phyloP scores from a whole-genome alignment of 2,329 filamentous ascomycete genomes.

The Xylariaceae sp. region DNA sequence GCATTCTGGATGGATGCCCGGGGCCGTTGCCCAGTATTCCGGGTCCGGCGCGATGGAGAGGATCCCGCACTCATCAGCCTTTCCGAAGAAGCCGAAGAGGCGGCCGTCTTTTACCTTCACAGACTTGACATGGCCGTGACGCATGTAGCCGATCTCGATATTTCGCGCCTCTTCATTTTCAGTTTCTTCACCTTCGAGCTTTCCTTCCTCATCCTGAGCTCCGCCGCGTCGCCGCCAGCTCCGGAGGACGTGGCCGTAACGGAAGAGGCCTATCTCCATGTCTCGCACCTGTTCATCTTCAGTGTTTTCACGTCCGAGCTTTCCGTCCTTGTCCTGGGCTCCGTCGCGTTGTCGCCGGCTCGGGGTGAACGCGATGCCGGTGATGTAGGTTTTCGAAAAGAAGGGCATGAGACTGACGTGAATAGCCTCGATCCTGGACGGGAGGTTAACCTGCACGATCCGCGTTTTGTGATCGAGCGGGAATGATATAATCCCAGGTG shows the following conservation, averaged over 20 bases:
- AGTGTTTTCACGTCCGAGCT: too few relatives aligned
- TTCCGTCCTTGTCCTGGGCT: too few relatives aligned
- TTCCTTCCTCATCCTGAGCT: too few relatives aligned
- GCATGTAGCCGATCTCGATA: conserved; percentile 22
- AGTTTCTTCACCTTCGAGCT: too few relatives aligned
- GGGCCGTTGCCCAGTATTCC: conserved; percentile 13
- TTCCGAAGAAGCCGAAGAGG: conserved; percentile 20
- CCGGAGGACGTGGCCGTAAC: too few relatives aligned
- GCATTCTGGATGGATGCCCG: conserved; percentile 17
- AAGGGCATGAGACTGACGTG: conserved; percentile 21
- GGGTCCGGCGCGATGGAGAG: conserved; percentile 18
- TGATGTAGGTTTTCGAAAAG: conserved; percentile 19
- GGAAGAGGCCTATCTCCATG: too few relatives aligned
- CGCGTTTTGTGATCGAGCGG: conserved; percentile 7
- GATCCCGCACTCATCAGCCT: conserved; percentile 20
- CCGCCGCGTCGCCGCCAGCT: too few relatives aligned
- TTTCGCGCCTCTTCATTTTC: conserved; percentile 12
- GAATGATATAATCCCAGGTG: not conserved
- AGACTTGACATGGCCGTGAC: conserved; percentile 12
- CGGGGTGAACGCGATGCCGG: conserved; percentile 21
- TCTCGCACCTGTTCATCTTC: too few relatives aligned
- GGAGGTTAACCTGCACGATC: conserved; percentile 18
- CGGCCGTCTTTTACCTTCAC: conserved; percentile 12
- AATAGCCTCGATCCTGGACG: conserved; percentile 13
- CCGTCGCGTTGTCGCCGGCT: too few relatives aligned